A percentile compares a stretch with the other conserved stretches of the same genome.
These are phyloP conservation scores for Neofusicoccum laricinum DNA, from an alignment of 2,329 filamentous ascomycete species.

Conservation along the genomic window DNA sequence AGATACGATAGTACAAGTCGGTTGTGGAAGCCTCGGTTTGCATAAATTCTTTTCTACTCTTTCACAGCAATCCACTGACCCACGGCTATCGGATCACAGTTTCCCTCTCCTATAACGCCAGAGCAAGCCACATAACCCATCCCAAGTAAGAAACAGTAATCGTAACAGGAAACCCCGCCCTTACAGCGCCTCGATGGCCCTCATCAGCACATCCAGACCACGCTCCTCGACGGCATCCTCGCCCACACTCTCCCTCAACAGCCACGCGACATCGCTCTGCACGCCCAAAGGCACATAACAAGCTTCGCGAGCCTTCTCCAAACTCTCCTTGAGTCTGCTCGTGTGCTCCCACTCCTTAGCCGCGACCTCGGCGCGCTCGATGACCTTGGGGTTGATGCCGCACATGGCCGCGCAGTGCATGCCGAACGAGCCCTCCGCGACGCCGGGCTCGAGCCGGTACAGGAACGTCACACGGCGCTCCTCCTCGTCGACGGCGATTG, in stretches of 20 bases:
- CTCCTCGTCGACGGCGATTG: conserved; percentile 85
- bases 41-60: no score
- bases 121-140: no score
- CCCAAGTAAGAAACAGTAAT: no score
- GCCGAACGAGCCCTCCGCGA: conserved; percentile 94
- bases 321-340: conserved; percentile 79
- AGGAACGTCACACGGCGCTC: conserved; percentile 90
- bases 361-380: conserved; percentile 82
- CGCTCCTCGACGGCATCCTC: conserved; percentile 44
- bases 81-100: no score
- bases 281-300: conserved; percentile 82
- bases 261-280: conserved; percentile 80
- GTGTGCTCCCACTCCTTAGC: conserved; percentile 95
- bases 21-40: no score
- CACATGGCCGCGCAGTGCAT: conserved; percentile 99
- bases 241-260: conserved; percentile 59
- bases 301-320: conserved; percentile 66
- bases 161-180: no score
- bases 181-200: conserved; percentile 49
- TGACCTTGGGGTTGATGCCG: conserved; percentile 78
- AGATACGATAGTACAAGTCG: no score
- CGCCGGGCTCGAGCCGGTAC: conserved; percentile 88
- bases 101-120: no score
- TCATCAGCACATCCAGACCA: conserved; percentile 55
- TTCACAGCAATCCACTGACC: no score